Evolutionary conservation across 2,329 filamentous ascomycete genomes (phyloP), one percentile per base, ranked within the genome.

Genomic region (Verticillium tricorpus): DNA sequence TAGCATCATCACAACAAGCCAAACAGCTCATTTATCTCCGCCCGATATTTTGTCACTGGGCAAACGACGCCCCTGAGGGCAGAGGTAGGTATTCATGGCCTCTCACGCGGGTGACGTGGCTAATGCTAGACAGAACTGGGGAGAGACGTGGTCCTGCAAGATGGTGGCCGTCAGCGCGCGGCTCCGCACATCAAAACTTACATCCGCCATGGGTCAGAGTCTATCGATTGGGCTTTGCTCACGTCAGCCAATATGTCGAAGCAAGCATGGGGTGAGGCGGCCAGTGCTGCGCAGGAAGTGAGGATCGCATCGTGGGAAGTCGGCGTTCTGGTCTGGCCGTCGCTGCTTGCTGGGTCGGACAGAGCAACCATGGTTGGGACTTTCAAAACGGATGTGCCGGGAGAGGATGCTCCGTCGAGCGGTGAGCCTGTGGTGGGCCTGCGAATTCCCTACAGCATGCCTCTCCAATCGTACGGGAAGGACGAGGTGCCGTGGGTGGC

Each of bases 171-270:
- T 60, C 80, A 85, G 57, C 81, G 86, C 34, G 92, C 92, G 19
- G 91, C 92, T 1, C 93, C 93, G 0, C 93, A 97, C 68, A 90
- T 96, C 71, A 97, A 97, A 73, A 96, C 92, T 0, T 97, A 95
- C 69, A 87, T 93, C 55, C 85, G 90, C 5, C 93, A 82, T 66
- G 75, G 78, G 60, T 66, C 72, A n/a, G 69, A 77, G 19, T 74
- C 76, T 0, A 87, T 96, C 45, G 90, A 95, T 70, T 97, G 93
- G 93, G 92, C 91, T 1, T 80, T 97, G 65, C 73, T 96, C 2
- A 96, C 92, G 0, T 95, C 91, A n/a, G 92, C 93, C n/a, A 97
- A 96, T 67, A 73, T 97, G 2, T 95, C 91, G 1, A 94, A 89
- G 64, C 92, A 96, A 74, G 93, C 93, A 0, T 97, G 93, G 93